Conservation (phyloP, 768 basidiomycete species). For the Stropharia rugosoannulata region DNA sequence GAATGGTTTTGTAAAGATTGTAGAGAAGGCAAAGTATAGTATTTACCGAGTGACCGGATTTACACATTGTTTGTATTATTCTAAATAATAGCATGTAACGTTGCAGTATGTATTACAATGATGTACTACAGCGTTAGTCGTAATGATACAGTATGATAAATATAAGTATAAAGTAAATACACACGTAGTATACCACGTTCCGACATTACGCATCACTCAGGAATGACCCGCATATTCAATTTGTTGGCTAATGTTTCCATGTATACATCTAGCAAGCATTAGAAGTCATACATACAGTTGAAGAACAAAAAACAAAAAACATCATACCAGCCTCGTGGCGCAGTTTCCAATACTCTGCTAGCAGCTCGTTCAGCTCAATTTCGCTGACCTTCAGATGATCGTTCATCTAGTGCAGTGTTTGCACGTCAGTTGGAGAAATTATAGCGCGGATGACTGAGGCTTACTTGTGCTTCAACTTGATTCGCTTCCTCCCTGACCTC, state of each 20-base stretch:
- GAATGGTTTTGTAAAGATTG: conserved; percentile 79
- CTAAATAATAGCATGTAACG: background rate
- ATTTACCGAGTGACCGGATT: too few species aligned
- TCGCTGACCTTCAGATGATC: conserved; percentile 77
- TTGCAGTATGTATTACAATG: background rate
- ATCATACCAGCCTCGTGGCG: conserved; percentile 69
- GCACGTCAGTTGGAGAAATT: background rate
- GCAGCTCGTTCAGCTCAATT: conserved; percentile 74
- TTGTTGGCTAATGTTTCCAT: conserved; percentile 87
- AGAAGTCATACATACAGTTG: background rate
- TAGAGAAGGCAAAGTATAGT: conserved; percentile 33
- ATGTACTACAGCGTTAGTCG: background rate
- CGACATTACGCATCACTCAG: conserved; percentile 17
- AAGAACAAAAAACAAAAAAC: conserved; percentile 13
- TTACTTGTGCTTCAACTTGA: conserved; percentile 65
- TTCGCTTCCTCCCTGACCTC: conserved; percentile 72
- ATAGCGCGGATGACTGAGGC: background rate
- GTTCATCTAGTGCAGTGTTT: conserved; percentile 50
- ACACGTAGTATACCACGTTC: too few species aligned
- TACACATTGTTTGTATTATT: background rate
- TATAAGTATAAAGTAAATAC: background rate
- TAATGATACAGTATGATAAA: conserved; percentile 5
- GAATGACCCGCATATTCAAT: conserved; percentile 53
- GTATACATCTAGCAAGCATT: conserved; percentile 58
- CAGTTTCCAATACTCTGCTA: conserved; percentile 82